Evolutionary conservation across 495 filamentous ascomycete species (phyloP).

Genomic region (Pyrenula aspistea): DNA sequence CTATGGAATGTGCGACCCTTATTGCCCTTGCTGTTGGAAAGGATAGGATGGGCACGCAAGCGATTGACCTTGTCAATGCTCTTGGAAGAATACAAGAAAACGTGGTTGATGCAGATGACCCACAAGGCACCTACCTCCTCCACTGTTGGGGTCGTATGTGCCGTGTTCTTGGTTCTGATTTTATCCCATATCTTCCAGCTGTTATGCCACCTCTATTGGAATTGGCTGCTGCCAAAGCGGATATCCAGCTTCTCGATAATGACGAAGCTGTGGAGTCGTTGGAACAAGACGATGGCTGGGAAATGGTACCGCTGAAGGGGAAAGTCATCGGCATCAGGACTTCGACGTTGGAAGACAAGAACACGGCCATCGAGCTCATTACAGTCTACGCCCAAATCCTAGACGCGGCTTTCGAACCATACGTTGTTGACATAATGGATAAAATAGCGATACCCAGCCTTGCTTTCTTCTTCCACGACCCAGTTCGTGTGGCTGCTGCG

Average conservation of each 20-base stretch:
- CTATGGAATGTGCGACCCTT: slow-evolving; percentile 98
- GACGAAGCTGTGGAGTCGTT: slow-evolving; percentile 88
- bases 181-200: slow-evolving; percentile 78
- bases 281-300: slow-evolving; percentile 96
- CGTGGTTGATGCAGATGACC: slow-evolving; percentile 87
- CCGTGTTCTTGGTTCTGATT: slow-evolving; percentile 78
- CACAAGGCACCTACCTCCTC: slow-evolving; percentile 91
- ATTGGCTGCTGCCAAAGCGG: slow-evolving; percentile 87
- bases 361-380: slow-evolving; percentile 95
- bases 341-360: slow-evolving; percentile 92
- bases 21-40: slow-evolving; percentile 94
- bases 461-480: slow-evolving; percentile 98
- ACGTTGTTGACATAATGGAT: slow-evolving; percentile 87
- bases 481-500: slow-evolving; percentile 87
- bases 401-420: slow-evolving; percentile 81
- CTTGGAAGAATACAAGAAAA: slow-evolving; percentile 77
- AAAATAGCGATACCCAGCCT: slow-evolving; percentile 90
- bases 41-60: slow-evolving; percentile 79
- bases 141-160: slow-evolving; percentile 99
- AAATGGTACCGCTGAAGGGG: slow-evolving; percentile 88
- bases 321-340: slow-evolving; percentile 99
- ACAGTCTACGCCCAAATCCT: slow-evolving; percentile 94
- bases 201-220: slow-evolving; percentile 93
- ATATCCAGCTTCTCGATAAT: slow-evolving; percentile 92
- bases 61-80: slow-evolving; percentile 71